Evolutionary conservation across 2,329 filamentous ascomycete genomes (phyloP), one percentile per base, ranked within the genome.

Genomic region (Chalaropsis ovoidea): DNA sequence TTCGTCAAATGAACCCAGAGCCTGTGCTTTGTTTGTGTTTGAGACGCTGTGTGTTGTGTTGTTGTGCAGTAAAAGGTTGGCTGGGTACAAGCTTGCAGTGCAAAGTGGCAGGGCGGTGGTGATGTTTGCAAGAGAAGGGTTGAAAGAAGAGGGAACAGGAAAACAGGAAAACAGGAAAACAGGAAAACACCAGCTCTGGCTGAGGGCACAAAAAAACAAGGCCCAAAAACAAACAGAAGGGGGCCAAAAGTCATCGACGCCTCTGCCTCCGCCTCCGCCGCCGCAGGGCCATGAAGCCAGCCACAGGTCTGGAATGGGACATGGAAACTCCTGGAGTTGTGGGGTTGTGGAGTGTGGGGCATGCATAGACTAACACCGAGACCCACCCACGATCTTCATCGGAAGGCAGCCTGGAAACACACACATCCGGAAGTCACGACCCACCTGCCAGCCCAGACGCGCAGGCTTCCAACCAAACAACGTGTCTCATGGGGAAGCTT

Each of bases 221-320:
- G 22, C 45, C n/a, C 35, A 39, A 39, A 39, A 39, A 39, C 4
- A 39, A 39, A 39, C 35, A 39, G 35, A 39, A 27, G 24, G 47
- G 47, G 47, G 47, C 47, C 47, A 52, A 15, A 24, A 52, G 47
- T 24, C 11, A 19, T 13, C 47, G 8, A 15, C 22, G 22, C 47
- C 47, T 52, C 47, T 27, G 15, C 31, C 31, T 35, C 31, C 31
- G 31, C 31, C 31, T 35, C 31, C 3, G 31, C n/a, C n/a, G n/a
- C n/a, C n/a, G n/a, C 24, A 52, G 47, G 47, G 47, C 47, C 47
- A 27, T 52, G 47, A 27, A 52, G 47, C 22, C 47, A 52, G 47
- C 47, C 47, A 52, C 47, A 52, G 10, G 47, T 15, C 19, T 13
- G 10, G 17, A 6, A 52, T 52, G 22, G 22, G 13, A 39, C 35